These are phyloP conservation scores for Paracoccidioides brasiliensis DNA, from an alignment of 2,329 filamentous ascomycete genomes.

Conservation along the genomic window DNA sequence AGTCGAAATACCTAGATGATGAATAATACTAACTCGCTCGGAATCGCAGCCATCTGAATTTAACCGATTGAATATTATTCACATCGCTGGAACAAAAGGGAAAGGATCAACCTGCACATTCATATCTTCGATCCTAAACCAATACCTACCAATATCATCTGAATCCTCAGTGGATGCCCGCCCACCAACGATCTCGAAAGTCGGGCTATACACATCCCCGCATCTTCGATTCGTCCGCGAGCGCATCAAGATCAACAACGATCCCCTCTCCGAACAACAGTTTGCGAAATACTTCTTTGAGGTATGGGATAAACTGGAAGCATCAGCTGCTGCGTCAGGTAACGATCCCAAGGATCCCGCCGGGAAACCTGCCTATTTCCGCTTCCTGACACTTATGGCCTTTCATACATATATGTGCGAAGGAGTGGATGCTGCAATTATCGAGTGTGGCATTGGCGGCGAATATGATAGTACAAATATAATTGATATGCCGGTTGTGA, in stretches of 20 bases:
- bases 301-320: conserved; percentile 58
- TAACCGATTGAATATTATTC: conserved; percentile 51
- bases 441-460: conserved; percentile 90
- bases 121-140: conserved; percentile 62
- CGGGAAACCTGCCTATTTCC: conserved; percentile 81
- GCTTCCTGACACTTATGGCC: conserved; percentile 78
- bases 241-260: conserved; percentile 67
- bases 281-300: conserved; percentile 75
- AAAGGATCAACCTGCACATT: conserved; percentile 85
- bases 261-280: conserved; percentile 51
- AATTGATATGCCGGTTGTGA: conserved; percentile 53
- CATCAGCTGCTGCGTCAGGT: conserved; percentile 40
- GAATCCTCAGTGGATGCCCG: conserved; percentile 14
- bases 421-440: conserved; percentile 62
- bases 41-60: conserved; percentile 45
- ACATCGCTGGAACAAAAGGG: conserved; percentile 87
- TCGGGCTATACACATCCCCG: conserved; percentile 76
- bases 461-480: conserved; percentile 91
- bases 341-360: conserved; percentile 37
- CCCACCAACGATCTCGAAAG: conserved; percentile 33
- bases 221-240: conserved; percentile 75
- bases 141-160: conserved; percentile 38
- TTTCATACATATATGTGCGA: conserved; percentile 69
- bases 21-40: neutral
- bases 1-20: neutral